These are phyloP conservation scores for Smallanthus sonchifolius DNA, from an alignment of 129 eudicot genomes.

Conservation along the genomic window DNA sequence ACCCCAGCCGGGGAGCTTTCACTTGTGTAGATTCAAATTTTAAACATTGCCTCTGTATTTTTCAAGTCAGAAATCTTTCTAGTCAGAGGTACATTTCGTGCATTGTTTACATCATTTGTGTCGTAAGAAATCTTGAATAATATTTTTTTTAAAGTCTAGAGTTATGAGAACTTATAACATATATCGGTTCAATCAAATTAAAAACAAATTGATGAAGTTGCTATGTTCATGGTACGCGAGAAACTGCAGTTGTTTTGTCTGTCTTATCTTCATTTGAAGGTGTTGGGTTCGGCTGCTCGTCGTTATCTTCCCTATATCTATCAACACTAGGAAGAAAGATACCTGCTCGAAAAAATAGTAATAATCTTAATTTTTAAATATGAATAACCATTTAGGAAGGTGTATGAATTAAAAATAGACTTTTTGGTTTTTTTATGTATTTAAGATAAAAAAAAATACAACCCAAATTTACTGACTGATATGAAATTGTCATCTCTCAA, in stretches of 20 bases:
- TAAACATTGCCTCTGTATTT: constrained; percentile 7
- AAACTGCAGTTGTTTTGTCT: neutral
- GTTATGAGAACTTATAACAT: constrained; percentile 22
- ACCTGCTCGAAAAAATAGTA: neutral
- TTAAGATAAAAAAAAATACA: neutral
- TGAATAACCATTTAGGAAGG: neutral
- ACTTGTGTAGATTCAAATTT: constrained; percentile 45
- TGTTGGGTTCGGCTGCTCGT: constrained; percentile 10
- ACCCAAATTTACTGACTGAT: too few relatives aligned
- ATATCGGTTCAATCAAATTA: neutral
- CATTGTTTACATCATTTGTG: constrained; percentile 23
- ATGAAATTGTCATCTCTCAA: neutral
- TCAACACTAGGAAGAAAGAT: constrained; percentile 17
- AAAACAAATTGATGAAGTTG: constrained; percentile 1
- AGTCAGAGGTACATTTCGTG: constrained; percentile 23
- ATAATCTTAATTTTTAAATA: neutral
- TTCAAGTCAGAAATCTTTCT: constrained; percentile 9
- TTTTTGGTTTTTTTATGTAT: neutral
- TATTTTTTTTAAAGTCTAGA: neutral
- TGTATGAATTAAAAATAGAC: neutral
- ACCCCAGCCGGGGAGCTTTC: constrained; percentile 93
- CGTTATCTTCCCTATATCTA: constrained; percentile 19
- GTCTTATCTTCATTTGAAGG: constrained; percentile 9
- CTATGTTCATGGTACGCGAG: constrained; percentile 9
- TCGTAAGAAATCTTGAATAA: constrained; percentile 15